Evolutionary conservation across 164 flowering plant species (phyloP), one percentile per base, ranked within the genome.

Genomic region (Stephania japonica): DNA sequence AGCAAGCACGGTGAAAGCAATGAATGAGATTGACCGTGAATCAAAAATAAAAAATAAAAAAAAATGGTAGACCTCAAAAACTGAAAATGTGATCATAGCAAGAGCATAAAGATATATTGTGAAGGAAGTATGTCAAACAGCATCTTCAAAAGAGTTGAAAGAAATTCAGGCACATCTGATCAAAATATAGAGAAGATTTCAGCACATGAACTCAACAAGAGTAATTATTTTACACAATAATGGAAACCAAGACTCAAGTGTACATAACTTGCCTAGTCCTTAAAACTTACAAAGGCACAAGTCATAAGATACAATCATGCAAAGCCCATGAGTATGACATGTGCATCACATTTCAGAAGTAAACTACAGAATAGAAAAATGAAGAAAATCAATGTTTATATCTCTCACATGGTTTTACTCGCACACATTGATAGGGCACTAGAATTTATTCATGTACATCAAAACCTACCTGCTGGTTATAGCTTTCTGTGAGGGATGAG

Each of bases 401-500:
- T 32, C 38, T 32, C 38, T 32, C 38, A 32, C 38, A 32, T 0
- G 38, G 38, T 32, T 32, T 4, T 32, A 32, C 38, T 32, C 4
- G 38, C 38, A 32, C 38, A 32, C 38, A 32, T 32, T 32, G 2
- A 32, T 32, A 32, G 38, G 4, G 38, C 38, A 32, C 38, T 32
- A 32, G 38, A 32, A 32, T 32, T 32, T 32, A 32, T 32, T 32
- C 38, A 16, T 61, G 53, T 23, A n/a, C 9, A 71, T 9, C n/a
- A 27, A 38, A 67, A 19, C 73, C 18, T 70, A 94, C 99, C 97
- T 95, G 99, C 73, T 96, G 98, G 81, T 96, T 96, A 73, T 86
- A 96, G 81, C 87, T 91, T 70, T 93, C 97, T 27, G 98, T 93
- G 65, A 92, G 79, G 62, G 98, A 84, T 50, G 99, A 92, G 84